Conservation (phyloP, 2,329 filamentous ascomycete species). For the Coleophoma eucalyptorum region DNA sequence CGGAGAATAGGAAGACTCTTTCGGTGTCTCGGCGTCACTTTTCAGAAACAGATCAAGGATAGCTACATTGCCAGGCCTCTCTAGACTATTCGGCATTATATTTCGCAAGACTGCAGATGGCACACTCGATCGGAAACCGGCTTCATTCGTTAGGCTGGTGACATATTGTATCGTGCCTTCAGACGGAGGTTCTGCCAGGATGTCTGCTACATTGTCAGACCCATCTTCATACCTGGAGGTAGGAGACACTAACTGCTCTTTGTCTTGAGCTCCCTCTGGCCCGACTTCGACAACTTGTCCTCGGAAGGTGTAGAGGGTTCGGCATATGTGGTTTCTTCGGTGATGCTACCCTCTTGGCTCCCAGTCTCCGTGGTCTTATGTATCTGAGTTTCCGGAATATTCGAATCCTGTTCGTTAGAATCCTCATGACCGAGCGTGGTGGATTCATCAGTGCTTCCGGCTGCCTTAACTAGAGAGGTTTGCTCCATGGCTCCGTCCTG, state of each 20-base stretch:
- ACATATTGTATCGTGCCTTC: slow-evolving; percentile 32
- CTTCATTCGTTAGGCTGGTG: slow-evolving; percentile 40
- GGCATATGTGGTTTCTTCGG: not conserved
- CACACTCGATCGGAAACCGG: slow-evolving; percentile 41
- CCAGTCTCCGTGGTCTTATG: not conserved
- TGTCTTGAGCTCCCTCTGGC: not conserved
- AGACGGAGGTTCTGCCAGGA: slow-evolving; percentile 13
- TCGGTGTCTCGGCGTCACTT: slow-evolving; percentile 16
- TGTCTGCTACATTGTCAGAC: slow-evolving; percentile 26
- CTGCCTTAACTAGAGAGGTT: slow-evolving; percentile 8
- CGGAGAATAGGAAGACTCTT: slow-evolving; percentile 20
- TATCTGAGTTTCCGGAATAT: not conserved
- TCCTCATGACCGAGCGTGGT: not conserved
- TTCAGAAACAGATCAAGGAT: slow-evolving; percentile 16
- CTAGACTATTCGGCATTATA: slow-evolving; percentile 19
- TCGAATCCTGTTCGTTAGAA: not conserved
- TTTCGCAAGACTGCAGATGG: slow-evolving; percentile 32
- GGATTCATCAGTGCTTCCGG: slow-evolving; percentile 9
- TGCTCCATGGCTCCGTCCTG: slow-evolving; percentile 7
- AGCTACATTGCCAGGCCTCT: slow-evolving; percentile 17
- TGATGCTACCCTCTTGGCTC: not conserved
- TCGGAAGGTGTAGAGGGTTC: not conserved
- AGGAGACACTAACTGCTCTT: slow-evolving; percentile 12
- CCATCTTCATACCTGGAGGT: slow-evolving; percentile 10
- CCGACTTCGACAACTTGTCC: not conserved